A percentile compares a stretch with the other conserved stretches of the same genome.
These are phyloP conservation scores for Acacia melanoxylon DNA, from an alignment of 306 rosid species.

Conservation along the genomic window DNA sequence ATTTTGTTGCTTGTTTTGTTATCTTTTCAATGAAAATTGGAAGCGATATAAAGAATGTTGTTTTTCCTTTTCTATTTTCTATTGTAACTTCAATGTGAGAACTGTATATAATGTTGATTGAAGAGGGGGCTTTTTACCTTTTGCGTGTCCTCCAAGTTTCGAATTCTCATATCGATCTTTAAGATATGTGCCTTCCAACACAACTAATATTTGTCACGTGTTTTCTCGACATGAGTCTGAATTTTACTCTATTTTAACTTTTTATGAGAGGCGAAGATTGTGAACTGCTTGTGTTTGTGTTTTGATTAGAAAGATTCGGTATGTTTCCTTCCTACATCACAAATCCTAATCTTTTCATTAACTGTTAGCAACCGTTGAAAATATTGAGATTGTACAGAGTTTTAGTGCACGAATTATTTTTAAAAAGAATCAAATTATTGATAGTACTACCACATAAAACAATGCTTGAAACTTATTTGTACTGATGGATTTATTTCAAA, in stretches of 20 bases:
- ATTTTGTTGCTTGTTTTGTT: background rate
- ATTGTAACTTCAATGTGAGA: slow-evolving; percentile 12
- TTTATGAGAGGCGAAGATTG: background rate
- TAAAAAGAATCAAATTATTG: background rate
- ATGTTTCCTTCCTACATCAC: slow-evolving; percentile 14
- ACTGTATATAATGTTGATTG: slow-evolving; percentile 3
- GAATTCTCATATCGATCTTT: background rate
- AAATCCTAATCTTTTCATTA: background rate
- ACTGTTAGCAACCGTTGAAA: background rate
- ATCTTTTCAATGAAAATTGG: background rate
- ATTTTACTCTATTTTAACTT: background rate
- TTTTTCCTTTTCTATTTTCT: background rate
- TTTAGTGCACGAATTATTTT: background rate
- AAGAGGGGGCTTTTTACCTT: slow-evolving; percentile 1
- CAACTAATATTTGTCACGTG: slow-evolving; percentile 11
- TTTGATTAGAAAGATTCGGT: slow-evolving; percentile 12
- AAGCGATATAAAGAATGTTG: background rate
- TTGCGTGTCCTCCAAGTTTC: slow-evolving; percentile 31
- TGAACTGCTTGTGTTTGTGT: background rate
- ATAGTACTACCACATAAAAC: background rate
- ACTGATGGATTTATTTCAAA: slow-evolving; percentile 5
- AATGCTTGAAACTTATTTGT: background rate
- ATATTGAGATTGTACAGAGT: background rate
- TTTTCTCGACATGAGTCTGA: slow-evolving; percentile 18
- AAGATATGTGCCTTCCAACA: background rate